These are phyloP conservation scores for Mycena vulgaris DNA, from an alignment of 768 basidiomycete species.

Conservation along the genomic window DNA sequence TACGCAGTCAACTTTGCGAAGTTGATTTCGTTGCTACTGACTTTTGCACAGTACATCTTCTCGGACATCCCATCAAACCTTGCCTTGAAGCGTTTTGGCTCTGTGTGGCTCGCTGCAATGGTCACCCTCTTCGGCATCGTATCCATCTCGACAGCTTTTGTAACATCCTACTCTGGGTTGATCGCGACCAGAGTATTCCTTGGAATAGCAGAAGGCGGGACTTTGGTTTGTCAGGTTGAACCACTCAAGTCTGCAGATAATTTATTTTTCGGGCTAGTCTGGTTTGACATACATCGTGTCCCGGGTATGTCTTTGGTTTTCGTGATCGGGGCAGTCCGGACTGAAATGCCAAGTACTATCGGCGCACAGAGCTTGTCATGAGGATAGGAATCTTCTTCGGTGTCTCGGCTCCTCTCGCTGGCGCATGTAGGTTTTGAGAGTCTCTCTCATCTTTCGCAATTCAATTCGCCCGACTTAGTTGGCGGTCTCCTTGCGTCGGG, in stretches of 20 bases:
- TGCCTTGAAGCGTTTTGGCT: constrained; percentile 58
- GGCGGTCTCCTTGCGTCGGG: constrained; percentile 58
- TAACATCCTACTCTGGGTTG: constrained; percentile 51
- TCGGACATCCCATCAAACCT: constrained; percentile 61
- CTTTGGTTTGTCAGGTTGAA: constrained; percentile 49
- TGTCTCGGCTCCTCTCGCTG: constrained; percentile 51
- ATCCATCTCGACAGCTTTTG: constrained; percentile 58
- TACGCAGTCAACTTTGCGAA: constrained; percentile 32
- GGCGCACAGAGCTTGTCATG: constrained; percentile 52
- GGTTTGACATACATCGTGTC: constrained; percentile 58
- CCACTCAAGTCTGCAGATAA: too few relatives aligned
- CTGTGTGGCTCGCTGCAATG: constrained; percentile 55
- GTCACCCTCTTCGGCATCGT: constrained; percentile 56
- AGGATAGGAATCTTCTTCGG: constrained; percentile 56
- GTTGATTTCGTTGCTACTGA: background rate
- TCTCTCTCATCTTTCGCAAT: background rate
- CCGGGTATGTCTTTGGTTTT: constrained; percentile 46
- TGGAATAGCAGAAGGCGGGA: constrained; percentile 60
- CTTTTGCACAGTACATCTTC: constrained; percentile 49
- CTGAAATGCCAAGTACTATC: constrained; percentile 49
- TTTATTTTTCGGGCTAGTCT: constrained; percentile 42
- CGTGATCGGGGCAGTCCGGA: background rate
- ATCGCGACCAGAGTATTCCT: constrained; percentile 57
- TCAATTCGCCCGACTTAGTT: constrained; percentile 40
- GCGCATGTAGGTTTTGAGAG: constrained; percentile 50